Evolutionary conservation across 2,329 filamentous ascomycete species (phyloP).

Genomic region (Diaporthe australafricana): DNA sequence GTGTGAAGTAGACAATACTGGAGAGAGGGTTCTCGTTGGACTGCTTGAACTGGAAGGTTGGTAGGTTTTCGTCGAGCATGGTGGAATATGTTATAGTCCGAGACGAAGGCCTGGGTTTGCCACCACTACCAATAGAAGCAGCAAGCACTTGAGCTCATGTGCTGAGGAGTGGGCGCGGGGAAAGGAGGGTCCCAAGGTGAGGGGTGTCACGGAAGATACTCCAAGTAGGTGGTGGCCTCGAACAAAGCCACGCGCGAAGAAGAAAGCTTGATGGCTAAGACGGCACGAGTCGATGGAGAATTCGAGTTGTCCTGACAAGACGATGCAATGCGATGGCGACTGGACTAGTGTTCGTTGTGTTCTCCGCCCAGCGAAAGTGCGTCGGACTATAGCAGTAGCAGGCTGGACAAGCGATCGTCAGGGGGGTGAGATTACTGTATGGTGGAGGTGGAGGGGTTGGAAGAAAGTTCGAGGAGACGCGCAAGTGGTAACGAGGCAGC

Average conservation of each 20-base stretch:
- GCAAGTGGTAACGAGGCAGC: constrained; percentile 30
- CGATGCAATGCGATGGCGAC: not conserved
- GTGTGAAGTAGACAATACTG: constrained; percentile 69
- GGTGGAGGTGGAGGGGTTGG: not conserved
- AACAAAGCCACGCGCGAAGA: constrained; percentile 1
- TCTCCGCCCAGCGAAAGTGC: not conserved
- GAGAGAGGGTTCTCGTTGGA: constrained; percentile 64
- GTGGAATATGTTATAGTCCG: constrained; percentile 36
- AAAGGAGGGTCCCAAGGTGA: too few species aligned
- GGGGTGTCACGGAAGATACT: not conserved
- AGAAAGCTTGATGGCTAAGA: not conserved
- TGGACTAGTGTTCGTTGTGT: constrained; percentile 1
- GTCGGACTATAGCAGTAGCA: not conserved
- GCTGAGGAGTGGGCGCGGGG: not conserved
- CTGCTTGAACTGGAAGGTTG: constrained; percentile 71
- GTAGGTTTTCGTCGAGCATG: constrained; percentile 97
- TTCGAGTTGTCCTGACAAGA: not conserved
- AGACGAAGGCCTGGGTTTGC: not conserved
- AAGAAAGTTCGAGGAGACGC: constrained; percentile 41
- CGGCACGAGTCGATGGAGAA: not conserved
- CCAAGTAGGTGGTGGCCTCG: not conserved
- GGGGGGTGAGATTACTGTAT: not conserved
- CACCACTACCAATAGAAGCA: constrained; percentile 3
- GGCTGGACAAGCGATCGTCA: not conserved
- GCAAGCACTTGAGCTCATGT: constrained; percentile 18